Evolutionary conservation across 352 stramenopile genomes (phyloP).

Genomic region (Peronospora destructor): DNA sequence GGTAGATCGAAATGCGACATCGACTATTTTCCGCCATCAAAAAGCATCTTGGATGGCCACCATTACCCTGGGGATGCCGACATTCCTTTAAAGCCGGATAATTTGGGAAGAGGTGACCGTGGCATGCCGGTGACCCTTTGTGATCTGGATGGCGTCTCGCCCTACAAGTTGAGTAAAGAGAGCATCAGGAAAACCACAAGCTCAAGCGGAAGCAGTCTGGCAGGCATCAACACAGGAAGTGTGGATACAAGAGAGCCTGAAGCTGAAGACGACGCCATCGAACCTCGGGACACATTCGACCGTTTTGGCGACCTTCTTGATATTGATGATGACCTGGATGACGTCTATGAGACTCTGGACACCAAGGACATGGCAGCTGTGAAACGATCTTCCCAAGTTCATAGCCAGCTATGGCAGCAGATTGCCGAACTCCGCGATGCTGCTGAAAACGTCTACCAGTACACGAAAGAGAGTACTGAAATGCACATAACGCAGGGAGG

Average conservation of each 20-base stretch:
- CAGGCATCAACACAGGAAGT: constrained; percentile 6
- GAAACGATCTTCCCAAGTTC: constrained; percentile 23
- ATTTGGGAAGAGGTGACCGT: constrained; percentile 6
- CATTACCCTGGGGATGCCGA: constrained; percentile 9
- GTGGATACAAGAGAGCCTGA: constrained; percentile 13
- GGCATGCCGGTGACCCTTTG: constrained; percentile 14
- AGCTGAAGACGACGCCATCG: constrained; percentile 20
- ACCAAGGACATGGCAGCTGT: constrained; percentile 37
- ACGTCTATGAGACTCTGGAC: constrained; percentile 37
- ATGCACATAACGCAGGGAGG: constrained; percentile 29
- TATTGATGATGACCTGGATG: constrained; percentile 27
- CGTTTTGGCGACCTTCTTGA: constrained; percentile 29
- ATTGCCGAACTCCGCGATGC: constrained; percentile 39
- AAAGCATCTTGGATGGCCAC: constrained; percentile 1
- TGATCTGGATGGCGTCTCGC: constrained; percentile 14
- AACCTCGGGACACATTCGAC: constrained; percentile 28
- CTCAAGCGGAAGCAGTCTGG: constrained; percentile 29
- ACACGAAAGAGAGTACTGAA: constrained; percentile 37
- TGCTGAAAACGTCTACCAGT: constrained; percentile 46
- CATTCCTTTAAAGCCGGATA: constrained; percentile 19
- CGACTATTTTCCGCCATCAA: constrained; percentile 4
- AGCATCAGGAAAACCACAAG: constrained; percentile 32
- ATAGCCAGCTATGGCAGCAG: constrained; percentile 38
- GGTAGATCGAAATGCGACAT: constrained; percentile 3
- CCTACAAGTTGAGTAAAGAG: constrained; percentile 24